Base-by-base conservation (phyloP, 352 stramenopile genomes). In the Pythium insidiosum region DNA sequence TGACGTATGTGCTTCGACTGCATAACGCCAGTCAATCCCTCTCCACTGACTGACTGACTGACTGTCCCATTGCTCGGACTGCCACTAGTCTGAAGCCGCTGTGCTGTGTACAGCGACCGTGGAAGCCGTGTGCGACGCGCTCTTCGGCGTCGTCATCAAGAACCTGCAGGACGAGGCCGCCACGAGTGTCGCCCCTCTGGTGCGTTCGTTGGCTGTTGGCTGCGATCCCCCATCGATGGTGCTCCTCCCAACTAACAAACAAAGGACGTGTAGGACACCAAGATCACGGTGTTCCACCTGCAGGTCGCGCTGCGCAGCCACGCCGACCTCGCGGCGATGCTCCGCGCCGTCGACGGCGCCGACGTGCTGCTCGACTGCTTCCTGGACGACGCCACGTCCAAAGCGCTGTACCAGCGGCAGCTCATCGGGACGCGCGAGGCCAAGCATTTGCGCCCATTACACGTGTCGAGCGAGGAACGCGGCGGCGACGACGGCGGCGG, bases 61-160 rank as follows among this genome's bases (percentile, higher is more conserved):
- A n/a, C n/a, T n/a, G n/a, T n/a, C n/a, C n/a, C n/a, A n/a, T n/a
- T n/a, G n/a, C n/a, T n/a, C n/a, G 9, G 11, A n/a, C 13, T 45
- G 13, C 16, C 12, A 25, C 11, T 53, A 82, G 67, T 52, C 62
- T 18, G 70, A 83, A 33, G 62, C 70, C 19, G 70, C 70, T 24
- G 64, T 79, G 22, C 63, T 65, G 18, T 77, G 67, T 43, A 79
- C 70, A 1, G 63, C 70, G 37, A 66, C 53, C 3, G 67, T 82
- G 26, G 70, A 82, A 44, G 69, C 64, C 2, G 51, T 76, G 43
- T 82, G 70, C 48, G 52, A 75, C 43, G 56, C 55, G 37, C 67
- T 82, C 35, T 82, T 82, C 46, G 50, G 60, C 20, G 57, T 59
- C 37, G 54, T 70, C 22, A 56, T 79, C 48, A 68, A 70, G 42